Conservation (phyloP, 306 rosid species). For the Mimosa bimucronata region DNA sequence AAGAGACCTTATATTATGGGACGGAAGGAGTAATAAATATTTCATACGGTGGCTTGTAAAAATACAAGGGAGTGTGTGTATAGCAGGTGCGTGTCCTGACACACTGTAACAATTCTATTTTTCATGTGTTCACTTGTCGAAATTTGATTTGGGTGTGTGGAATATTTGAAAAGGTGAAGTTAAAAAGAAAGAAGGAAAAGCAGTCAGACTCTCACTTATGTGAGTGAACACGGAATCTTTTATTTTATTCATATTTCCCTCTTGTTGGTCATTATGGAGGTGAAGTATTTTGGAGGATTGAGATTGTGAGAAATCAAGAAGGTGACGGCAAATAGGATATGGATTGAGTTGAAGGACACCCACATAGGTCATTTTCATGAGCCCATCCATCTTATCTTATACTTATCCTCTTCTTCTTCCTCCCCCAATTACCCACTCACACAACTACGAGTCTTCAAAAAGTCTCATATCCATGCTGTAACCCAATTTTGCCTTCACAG, state of each 20-base stretch:
- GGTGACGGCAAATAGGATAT: neutral
- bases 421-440: neutral
- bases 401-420: neutral
- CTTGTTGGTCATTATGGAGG: neutral
- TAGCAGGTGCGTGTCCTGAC: neutral
- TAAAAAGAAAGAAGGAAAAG: too few relatives aligned
- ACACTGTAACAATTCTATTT: neutral
- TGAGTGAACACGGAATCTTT: neutral
- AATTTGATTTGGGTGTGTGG: neutral
- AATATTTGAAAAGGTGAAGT: neutral
- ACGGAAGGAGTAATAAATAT: too few relatives aligned
- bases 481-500: neutral
- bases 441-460: neutral
- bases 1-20: too few relatives aligned
- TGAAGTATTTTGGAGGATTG: neutral
- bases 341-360: neutral
- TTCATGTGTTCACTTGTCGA: too few relatives aligned
- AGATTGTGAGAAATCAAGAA: neutral
- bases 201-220: neutral
- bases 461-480: neutral
- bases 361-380: neutral
- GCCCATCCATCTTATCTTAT: conserved; percentile 15
- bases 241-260: neutral
- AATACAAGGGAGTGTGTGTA: too few relatives aligned
- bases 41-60: too few relatives aligned